These are phyloP conservation scores for Dendrobium officinale DNA, from an alignment of 106 monocot species.

Conservation along the genomic window DNA sequence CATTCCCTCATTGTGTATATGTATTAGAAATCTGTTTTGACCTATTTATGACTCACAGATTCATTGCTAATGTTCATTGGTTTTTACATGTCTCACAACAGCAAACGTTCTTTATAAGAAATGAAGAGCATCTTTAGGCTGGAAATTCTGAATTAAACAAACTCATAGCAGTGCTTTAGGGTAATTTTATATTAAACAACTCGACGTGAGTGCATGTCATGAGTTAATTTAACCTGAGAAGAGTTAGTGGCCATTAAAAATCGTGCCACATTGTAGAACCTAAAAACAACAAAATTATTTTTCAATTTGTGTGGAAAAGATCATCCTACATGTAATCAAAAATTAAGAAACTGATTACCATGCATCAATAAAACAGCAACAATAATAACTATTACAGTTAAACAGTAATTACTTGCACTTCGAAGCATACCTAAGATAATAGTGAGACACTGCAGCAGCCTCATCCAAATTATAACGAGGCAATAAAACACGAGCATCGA, in stretches of 20 bases:
- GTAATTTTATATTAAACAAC: not conserved
- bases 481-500: slow-evolving; percentile 65
- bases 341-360: not conserved
- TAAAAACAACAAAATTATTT: not conserved
- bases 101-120: no score
- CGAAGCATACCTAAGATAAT: slow-evolving; percentile 72
- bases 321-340: not conserved
- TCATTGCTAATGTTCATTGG: no score
- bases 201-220: no score
- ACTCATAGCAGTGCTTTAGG: not conserved
- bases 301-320: not conserved
- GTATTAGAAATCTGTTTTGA: no score
- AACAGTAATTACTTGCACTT: not conserved
- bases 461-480: slow-evolving; percentile 86
- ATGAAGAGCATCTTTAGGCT: not conserved
- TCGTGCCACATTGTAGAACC: not conserved
- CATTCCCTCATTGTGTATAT: no score
- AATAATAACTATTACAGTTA: not conserved
- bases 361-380: not conserved
- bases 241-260: not conserved
- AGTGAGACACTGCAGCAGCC: slow-evolving; percentile 80
- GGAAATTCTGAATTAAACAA: not conserved
- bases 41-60: no score
- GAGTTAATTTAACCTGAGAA: not conserved
- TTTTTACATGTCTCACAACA: no score